phyloP scores from a whole-genome alignment of 768 basidiomycete genomes.

The Heimioporus sp. region DNA sequence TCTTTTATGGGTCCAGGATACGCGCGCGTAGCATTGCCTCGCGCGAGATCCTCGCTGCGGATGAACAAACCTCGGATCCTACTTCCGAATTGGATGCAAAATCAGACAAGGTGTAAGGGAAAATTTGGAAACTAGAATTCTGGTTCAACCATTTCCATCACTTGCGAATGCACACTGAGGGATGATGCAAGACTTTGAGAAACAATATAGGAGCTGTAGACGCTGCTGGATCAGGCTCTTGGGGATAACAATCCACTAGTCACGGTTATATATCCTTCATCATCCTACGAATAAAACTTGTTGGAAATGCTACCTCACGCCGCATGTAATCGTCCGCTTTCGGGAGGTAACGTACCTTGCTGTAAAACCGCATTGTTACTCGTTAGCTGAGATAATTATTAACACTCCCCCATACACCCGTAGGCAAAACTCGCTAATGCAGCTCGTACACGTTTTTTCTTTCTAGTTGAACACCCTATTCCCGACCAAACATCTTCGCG shows the following conservation, averaged over 20 bases:
- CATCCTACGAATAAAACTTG: too few relatives aligned
- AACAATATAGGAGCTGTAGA: neutral
- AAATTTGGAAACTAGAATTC: neutral
- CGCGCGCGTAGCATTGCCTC: conserved; percentile 28
- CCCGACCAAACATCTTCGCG: conserved; percentile 3
- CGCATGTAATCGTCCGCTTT: too few relatives aligned
- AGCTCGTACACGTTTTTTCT: too few relatives aligned
- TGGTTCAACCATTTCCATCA: neutral
- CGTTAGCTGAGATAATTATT: too few relatives aligned
- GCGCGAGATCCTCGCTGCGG: conserved; percentile 15
- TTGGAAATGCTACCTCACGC: too few relatives aligned
- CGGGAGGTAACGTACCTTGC: too few relatives aligned
- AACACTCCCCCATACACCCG: too few relatives aligned
- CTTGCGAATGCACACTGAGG: neutral
- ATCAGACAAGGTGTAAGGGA: conserved; percentile 10
- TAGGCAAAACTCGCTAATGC: too few relatives aligned
- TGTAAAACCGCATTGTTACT: too few relatives aligned
- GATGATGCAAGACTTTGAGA: too few relatives aligned
- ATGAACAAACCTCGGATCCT: neutral
- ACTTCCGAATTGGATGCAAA: neutral
- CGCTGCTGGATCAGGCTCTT: conserved; percentile 1
- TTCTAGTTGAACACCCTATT: neutral
- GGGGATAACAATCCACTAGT: neutral
- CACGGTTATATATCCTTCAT: too few relatives aligned
- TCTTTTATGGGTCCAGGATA: conserved; percentile 32